Evolutionary conservation across 169 alveolate genomes (phyloP).

Genomic region (Babesia bigemina): DNA sequence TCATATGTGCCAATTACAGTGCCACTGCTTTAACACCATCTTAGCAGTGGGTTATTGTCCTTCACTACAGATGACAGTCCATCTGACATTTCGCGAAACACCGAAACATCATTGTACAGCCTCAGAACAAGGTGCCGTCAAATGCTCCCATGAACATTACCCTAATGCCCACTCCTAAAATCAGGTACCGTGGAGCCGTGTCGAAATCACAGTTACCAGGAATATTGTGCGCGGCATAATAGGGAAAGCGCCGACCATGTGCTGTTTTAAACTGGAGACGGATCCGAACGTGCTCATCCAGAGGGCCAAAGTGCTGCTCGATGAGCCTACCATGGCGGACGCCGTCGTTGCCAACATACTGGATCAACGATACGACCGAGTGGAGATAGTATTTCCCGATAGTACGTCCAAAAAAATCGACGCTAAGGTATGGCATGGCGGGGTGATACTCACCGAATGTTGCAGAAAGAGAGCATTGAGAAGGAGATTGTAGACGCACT

Average conservation of each 20-base stretch:
- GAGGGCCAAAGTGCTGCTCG: conserved; percentile 11
- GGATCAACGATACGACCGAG: conserved; percentile 18
- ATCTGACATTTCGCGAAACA: not conserved
- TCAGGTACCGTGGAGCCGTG: conserved; percentile 1
- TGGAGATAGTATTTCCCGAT: conserved; percentile 7
- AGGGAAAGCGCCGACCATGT: conserved; percentile 15
- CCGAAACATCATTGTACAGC: not conserved
- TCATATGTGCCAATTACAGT: no score
- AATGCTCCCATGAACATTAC: not conserved
- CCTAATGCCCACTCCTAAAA: conserved; percentile 16
- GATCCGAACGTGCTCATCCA: not conserved
- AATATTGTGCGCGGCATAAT: conserved; percentile 3
- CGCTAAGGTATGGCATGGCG: not conserved
- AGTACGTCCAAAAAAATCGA: not conserved
- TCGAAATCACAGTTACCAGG: not conserved
- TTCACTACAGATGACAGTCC: not conserved
- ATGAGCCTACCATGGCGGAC: conserved; percentile 41
- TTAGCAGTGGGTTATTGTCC: not conserved
- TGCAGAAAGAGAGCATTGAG: conserved; percentile 5
- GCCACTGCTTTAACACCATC: not conserved
- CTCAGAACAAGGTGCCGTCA: conserved; percentile 33
- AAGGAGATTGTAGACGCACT: conserved; percentile 8
- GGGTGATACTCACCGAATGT: not conserved
- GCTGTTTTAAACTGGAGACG: conserved; percentile 48
- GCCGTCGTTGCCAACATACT: conserved; percentile 36